A percentile compares a stretch with the other conserved stretches of the same genome.
Conservation (phyloP, 345 rosid genomes). For the Aegle marmelos region DNA sequence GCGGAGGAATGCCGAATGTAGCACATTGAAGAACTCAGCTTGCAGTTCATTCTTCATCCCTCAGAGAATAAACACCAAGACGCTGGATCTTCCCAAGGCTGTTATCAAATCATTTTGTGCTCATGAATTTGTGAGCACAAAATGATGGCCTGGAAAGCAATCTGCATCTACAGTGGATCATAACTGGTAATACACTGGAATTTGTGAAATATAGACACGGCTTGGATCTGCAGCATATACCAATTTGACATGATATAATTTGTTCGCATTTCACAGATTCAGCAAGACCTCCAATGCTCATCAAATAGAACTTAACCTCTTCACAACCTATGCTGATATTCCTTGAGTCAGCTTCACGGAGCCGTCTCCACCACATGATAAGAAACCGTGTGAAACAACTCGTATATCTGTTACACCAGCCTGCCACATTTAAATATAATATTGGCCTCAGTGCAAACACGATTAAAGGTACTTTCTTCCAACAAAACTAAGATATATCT, state of each 20-base stretch:
- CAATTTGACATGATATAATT: background rate
- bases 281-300: background rate
- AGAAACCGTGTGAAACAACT: slow-evolving; percentile 72
- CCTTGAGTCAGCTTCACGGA: slow-evolving; percentile 59
- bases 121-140: too few relatives aligned
- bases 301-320: background rate
- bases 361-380: slow-evolving; percentile 90
- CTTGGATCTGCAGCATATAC: background rate
- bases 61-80: background rate
- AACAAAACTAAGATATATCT: background rate
- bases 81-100: background rate
- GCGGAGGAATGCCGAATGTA: background rate
- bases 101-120: background rate
- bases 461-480: background rate
- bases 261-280: background rate
- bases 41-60: background rate
- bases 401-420: slow-evolving; percentile 90
- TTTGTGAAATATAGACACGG: background rate
- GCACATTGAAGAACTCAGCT: background rate
- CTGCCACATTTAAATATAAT: slow-evolving; percentile 32
- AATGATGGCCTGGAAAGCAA: background rate
- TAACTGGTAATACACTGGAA: background rate
- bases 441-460: slow-evolving; percentile 9
- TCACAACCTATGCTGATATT: slow-evolving; percentile 8
- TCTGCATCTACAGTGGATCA: background rate